These are phyloP conservation scores for Chlamydomonas schloesseri DNA, from an alignment of 139 green algal species.

Conservation along the genomic window DNA sequence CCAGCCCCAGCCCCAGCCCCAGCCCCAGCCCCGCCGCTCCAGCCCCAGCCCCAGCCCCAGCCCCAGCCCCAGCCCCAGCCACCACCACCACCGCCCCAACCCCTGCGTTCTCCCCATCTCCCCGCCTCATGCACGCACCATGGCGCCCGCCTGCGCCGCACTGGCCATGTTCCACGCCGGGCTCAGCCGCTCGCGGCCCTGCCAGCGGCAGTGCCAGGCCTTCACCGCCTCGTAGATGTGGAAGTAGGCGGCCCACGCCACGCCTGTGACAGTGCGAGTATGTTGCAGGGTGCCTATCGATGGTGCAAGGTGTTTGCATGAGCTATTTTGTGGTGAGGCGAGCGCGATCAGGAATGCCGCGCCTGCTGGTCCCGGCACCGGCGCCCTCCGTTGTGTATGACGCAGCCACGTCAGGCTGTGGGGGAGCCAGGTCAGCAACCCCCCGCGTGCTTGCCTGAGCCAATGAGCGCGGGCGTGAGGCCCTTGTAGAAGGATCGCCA, in stretches of 20 bases:
- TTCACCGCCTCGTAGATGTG: constrained; percentile 85
- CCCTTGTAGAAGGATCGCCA: constrained; percentile 84
- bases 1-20: too few species aligned
- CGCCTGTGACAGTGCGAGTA: constrained; percentile 47
- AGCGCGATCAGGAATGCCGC: too few species aligned
- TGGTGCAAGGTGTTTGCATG: too few species aligned
- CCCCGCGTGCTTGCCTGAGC: constrained; percentile 59
- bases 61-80: background rate
- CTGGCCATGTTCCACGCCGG: constrained; percentile 76
- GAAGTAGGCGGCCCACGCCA: constrained; percentile 91
- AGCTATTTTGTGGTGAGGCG: too few species aligned
- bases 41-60: too few species aligned
- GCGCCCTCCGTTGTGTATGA: too few species aligned
- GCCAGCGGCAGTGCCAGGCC: constrained; percentile 49
- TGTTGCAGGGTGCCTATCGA: too few species aligned
- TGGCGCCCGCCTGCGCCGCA: constrained; percentile 81
- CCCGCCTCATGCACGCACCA: constrained; percentile 58
- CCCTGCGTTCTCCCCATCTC: too few species aligned
- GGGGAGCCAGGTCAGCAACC: too few species aligned
- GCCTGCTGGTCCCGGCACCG: too few species aligned
- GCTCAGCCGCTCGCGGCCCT: constrained; percentile 47
- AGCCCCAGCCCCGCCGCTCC: too few species aligned
- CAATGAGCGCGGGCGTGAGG: constrained; percentile 80
- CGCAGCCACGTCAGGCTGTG: too few species aligned
- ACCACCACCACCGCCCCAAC: background rate